phyloP scores from a whole-genome alignment of 2,329 filamentous ascomycete species.

The Cercospora sp. region DNA sequence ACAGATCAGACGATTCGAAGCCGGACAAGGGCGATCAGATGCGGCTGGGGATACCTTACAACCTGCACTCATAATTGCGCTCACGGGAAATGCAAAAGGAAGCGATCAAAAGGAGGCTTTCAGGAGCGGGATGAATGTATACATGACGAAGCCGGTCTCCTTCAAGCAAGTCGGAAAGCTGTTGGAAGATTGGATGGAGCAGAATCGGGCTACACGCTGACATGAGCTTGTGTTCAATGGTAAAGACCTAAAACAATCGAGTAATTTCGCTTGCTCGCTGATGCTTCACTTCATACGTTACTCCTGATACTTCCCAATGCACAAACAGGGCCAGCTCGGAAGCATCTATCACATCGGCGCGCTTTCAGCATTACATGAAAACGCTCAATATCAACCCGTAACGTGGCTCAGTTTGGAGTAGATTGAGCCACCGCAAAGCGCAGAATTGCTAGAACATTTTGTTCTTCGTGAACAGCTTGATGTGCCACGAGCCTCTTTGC shows the following conservation, averaged over 20 bases:
- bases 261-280: neutral
- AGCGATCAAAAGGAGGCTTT: conserved; percentile 34
- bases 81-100: conserved; percentile 37
- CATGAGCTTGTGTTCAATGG: neutral
- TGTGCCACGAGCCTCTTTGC: neutral
- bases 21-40: conserved; percentile 7
- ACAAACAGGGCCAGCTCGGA: neutral
- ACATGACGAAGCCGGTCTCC: conserved; percentile 39
- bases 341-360: neutral
- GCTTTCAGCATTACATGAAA: neutral
- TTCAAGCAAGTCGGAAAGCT: conserved; percentile 31
- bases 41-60: neutral
- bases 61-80: conserved; percentile 32
- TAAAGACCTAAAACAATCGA: neutral
- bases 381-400: neutral
- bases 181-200: conserved; percentile 23
- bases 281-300: neutral
- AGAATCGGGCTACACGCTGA: neutral
- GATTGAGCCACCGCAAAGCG: neutral
- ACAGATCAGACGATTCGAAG: conserved; percentile 35
- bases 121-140: conserved; percentile 35
- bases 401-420: neutral
- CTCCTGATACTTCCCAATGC: neutral
- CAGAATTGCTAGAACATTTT: neutral
- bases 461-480: neutral